Base-by-base conservation (phyloP, 805 yeast genomes). In the Lipomyces chichibuensis region DNA sequence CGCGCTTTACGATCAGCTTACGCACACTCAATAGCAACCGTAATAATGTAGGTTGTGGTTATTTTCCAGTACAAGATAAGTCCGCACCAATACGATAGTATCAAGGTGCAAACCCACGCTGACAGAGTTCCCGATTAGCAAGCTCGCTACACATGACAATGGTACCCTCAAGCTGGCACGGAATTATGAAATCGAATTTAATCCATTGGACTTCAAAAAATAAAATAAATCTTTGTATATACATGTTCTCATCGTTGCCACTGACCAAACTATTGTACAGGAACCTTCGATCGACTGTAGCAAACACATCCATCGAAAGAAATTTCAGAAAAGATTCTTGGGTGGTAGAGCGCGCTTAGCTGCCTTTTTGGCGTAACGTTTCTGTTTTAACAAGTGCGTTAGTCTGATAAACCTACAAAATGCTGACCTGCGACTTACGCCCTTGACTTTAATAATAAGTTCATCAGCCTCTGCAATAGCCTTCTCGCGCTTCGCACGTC, bases 391-490 rank as follows among this genome's bases (percentile, higher is more conserved):
- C 20, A n/a, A 43, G 14, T 17, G 20, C n/a, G 49, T 43, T 43
- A 43, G 23, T n/a, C 49, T 17, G 49, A 8, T 43, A 9, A 9
- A 9, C 9, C 4, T 5, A n/a, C 23, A 43, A 43, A n/a, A 43
- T 43, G 49, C 49, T 9, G 23, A 43, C 6, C 9, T 17, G 55
- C 8, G 27, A 65, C 71, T 59, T 63, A 66, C 70, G 20, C 71
- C 71, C 35, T 54, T 66, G 46, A 53, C 64, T 46, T 55, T 46
- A 14, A 52, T 27, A 43, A 69, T 62, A 33, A 61, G 49, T 29
- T 66, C 67, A 32, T 69, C 71, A n/a, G 61, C 60, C 23, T 63
- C 29, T 6, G 58, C 59, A 33, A 69, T 57, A 14, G 70, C 71
- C 37, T 59, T 57, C 46, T 46, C 67, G 29, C 68, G 58, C 60